Evolutionary conservation across 179 eudicot genomes (phyloP).

Genomic region (Monotropa hypopitys): DNA sequence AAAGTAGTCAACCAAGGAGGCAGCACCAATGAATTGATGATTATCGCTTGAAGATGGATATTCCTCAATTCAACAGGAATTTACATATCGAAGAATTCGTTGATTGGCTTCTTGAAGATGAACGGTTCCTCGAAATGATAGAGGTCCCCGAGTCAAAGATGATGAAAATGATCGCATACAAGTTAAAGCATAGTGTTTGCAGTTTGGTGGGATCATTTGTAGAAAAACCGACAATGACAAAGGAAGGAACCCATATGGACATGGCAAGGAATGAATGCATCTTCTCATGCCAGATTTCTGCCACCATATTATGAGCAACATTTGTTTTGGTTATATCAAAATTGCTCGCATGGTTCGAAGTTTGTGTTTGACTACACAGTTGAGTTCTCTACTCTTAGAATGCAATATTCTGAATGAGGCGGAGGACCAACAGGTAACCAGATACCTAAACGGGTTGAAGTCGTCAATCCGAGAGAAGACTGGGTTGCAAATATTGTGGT

Average conservation of each 20-base stretch:
- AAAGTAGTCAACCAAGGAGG: too few relatives aligned
- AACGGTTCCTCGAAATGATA: neutral
- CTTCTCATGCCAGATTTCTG: neutral
- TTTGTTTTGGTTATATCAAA: neutral
- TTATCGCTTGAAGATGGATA: neutral
- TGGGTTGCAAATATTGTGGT: neutral
- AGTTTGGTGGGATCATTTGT: conserved; percentile 8
- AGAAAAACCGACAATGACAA: neutral
- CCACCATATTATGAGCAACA: neutral
- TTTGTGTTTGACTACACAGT: neutral
- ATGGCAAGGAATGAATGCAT: conserved; percentile 8
- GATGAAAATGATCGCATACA: neutral
- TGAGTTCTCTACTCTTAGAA: neutral
- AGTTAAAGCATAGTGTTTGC: neutral
- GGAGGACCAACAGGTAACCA: neutral
- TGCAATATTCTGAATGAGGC: neutral
- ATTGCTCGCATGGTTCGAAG: neutral
- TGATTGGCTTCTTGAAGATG: neutral
- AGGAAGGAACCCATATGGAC: neutral
- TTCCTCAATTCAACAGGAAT: neutral
- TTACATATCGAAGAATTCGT: neutral
- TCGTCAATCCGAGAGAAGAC: neutral
- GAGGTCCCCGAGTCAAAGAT: neutral
- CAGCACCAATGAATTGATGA: too few relatives aligned
- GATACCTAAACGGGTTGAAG: neutral